Conservation (phyloP, 176 grass and related monocot species). For the Calamus simplicifolius region DNA sequence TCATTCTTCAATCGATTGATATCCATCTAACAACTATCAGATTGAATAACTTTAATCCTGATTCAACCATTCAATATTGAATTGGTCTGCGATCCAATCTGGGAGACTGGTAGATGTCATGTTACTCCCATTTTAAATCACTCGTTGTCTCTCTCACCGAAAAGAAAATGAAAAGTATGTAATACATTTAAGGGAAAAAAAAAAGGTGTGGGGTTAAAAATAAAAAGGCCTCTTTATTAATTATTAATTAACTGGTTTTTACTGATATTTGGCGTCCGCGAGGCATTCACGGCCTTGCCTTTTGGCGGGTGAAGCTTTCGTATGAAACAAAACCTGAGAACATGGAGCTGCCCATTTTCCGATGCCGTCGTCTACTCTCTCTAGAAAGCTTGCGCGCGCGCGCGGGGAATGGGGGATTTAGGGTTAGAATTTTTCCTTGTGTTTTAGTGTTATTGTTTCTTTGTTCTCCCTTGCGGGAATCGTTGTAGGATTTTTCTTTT, state of each 20-base stretch:
- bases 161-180: too few relatives aligned
- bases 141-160: too few relatives aligned
- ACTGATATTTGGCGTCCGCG: constrained; percentile 34
- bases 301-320: constrained; percentile 27
- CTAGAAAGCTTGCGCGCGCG: too few relatives aligned
- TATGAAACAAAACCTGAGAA: constrained; percentile 1
- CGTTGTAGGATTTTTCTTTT: neutral
- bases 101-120: too few relatives aligned
- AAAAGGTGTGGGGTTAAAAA: too few relatives aligned
- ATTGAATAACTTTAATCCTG: too few relatives aligned
- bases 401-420: neutral
- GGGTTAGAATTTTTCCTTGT: neutral
- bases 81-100: too few relatives aligned
- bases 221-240: neutral
- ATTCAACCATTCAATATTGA: too few relatives aligned
- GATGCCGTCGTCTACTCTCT: neutral
- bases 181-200: too few relatives aligned
- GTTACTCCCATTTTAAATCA: too few relatives aligned
- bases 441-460: neutral
- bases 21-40: too few relatives aligned
- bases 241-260: constrained; percentile 3
- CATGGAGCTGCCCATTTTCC: neutral
- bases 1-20: too few relatives aligned
- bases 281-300: constrained; percentile 15
- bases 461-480: neutral